Evolutionary conservation across 208 protist genomes (phyloP).

Genomic region (Trypanosoma cruzi): DNA sequence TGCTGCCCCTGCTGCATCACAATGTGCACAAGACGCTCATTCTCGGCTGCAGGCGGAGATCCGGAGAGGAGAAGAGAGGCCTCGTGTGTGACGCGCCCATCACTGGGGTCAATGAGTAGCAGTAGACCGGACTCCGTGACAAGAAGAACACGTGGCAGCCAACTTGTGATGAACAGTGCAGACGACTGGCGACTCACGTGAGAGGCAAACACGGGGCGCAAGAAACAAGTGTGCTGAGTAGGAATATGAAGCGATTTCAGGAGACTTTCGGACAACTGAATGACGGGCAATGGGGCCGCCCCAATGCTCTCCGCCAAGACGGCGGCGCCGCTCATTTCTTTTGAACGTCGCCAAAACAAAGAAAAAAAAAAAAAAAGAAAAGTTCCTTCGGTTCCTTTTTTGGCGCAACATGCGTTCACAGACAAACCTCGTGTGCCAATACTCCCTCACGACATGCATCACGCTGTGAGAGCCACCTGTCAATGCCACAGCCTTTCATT

Average conservation of each 20-base stretch:
- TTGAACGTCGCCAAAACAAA: background rate
- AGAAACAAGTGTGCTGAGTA: background rate
- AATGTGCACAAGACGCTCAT: slow-evolving; percentile 9
- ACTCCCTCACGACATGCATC: no score
- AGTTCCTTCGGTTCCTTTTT: background rate
- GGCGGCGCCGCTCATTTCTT: background rate
- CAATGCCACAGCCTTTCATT: no score
- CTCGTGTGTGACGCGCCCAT: slow-evolving; percentile 28
- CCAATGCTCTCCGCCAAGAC: background rate
- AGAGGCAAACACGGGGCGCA: slow-evolving; percentile 19
- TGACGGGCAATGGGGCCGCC: background rate
- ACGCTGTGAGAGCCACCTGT: no score
- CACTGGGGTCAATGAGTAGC: slow-evolving; percentile 13
- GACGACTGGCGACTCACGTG: slow-evolving; percentile 3
- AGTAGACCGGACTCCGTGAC: slow-evolving; percentile 23
- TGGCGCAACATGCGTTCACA: no score
- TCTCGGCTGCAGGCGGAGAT: background rate
- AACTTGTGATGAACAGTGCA: slow-evolving; percentile 1
- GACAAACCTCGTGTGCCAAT: no score
- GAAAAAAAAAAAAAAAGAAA: slow-evolving; percentile 4
- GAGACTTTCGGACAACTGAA: slow-evolving; percentile 5
- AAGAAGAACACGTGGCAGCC: slow-evolving; percentile 21
- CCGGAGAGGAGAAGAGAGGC: slow-evolving; percentile 3
- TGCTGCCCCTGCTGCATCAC: background rate
- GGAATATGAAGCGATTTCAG: slow-evolving; percentile 18